Percentiles rank a stretch among this genome's conserved stretches.
These are phyloP conservation scores for Parathielavia hyrcaniae DNA, from an alignment of 495 filamentous ascomycete genomes.

Conservation along the genomic window DNA sequence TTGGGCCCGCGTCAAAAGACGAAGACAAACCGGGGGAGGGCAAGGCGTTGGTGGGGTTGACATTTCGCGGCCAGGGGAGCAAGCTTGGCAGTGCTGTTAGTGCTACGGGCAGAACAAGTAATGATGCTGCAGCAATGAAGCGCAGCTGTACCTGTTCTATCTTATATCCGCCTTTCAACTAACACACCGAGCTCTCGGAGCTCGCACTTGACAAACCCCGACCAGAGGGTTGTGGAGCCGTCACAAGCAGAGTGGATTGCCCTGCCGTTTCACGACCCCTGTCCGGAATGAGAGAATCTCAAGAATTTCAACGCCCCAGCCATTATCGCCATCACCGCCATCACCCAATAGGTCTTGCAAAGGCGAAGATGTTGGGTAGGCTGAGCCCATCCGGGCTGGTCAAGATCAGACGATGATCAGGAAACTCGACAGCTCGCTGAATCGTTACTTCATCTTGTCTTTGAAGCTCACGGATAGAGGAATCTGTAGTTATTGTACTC, in stretches of 20 bases:
- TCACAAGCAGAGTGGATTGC: not conserved
- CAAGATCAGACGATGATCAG: no score
- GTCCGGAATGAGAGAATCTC: no score
- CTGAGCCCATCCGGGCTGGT: no score
- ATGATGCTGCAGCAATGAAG: not conserved
- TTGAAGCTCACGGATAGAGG: no score
- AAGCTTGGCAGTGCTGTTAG: not conserved
- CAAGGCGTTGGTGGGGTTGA: constrained; percentile 9
- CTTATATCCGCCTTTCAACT: not conserved
- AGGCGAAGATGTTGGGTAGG: no score
- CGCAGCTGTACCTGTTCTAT: not conserved
- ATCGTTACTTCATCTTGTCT: no score
- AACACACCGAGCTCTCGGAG: constrained; percentile 10
- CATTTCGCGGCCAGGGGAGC: not conserved
- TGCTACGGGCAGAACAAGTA: not conserved
- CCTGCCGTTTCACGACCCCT: not conserved
- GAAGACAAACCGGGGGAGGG: constrained; percentile 18
- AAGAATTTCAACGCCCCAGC: no score
- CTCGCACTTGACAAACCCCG: constrained; percentile 19
- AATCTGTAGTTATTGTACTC: no score
- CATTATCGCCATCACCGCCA: no score
- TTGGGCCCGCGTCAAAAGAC: constrained; percentile 11
- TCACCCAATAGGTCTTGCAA: no score
- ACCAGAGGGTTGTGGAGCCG: constrained; percentile 3
- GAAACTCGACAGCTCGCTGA: no score